Percentiles rank a stretch among this genome's conserved stretches.
Evolutionary conservation across 1,284 basidiomycete genomes (phyloP).

Genomic region (Apiotrichum laibachii): DNA sequence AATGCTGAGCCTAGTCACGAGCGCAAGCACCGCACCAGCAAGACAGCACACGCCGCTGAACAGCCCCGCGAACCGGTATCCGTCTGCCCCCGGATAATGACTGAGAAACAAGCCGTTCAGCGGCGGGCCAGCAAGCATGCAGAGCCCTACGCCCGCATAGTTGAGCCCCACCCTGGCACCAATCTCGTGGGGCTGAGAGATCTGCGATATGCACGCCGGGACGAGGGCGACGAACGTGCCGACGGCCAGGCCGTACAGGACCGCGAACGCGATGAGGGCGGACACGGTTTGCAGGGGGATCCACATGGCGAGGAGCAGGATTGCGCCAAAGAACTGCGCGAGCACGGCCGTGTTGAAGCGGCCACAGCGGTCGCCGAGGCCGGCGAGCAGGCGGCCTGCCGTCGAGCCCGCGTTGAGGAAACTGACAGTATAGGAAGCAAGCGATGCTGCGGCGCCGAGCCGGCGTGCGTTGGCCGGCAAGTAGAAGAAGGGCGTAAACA

Average conservation of each 20-base stretch:
- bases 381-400: conserved; percentile 21
- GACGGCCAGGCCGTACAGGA: conserved; percentile 43
- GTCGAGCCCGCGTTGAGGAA: conserved; percentile 37
- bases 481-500: conserved; percentile 39
- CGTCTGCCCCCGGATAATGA: conserved; percentile 11
- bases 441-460: conserved; percentile 29
- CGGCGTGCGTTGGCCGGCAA: conserved; percentile 29
- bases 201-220: conserved; percentile 26
- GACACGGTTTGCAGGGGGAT: conserved; percentile 19
- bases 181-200: conserved; percentile 25
- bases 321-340: conserved; percentile 20
- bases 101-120: conserved; percentile 42
- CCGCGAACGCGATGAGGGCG: conserved; percentile 37
- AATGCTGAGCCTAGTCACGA: neutral
- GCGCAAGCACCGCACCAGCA: neutral
- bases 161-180: conserved; percentile 30
- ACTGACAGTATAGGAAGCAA: conserved; percentile 30
- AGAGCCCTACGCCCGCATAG: conserved; percentile 27
- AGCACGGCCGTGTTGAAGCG: conserved; percentile 39
- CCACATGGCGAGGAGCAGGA: conserved; percentile 27
- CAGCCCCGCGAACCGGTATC: conserved; percentile 1
- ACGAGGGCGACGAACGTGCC: conserved; percentile 33
- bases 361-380: conserved; percentile 14
- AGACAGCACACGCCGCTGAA: conserved; percentile 1
- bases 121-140: conserved; percentile 40